Evolutionary conservation across 2,329 filamentous ascomycete genomes (phyloP).

Genomic region (Colletotrichum sp.): DNA sequence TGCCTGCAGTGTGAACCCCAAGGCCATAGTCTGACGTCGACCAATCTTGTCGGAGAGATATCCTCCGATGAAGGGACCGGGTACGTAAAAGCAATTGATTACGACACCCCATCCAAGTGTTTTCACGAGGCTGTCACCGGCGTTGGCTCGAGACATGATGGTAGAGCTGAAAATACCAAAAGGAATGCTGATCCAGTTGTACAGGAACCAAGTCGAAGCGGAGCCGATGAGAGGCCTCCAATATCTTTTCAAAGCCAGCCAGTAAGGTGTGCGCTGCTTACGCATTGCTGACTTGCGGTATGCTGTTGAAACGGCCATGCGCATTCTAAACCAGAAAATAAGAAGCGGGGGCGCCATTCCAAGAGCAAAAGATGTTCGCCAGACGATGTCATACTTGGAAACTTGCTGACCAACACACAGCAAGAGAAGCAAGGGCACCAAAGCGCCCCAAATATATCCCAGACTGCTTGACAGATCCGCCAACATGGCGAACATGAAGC

Average conservation of each 20-base stretch:
- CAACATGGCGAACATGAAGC: slow-evolving; percentile 63
- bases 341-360: slow-evolving; percentile 53
- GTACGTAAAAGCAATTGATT: slow-evolving; percentile 57
- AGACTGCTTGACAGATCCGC: slow-evolving; percentile 54
- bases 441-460: slow-evolving; percentile 54
- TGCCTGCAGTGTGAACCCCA: slow-evolving; percentile 51
- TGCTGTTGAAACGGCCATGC: slow-evolving; percentile 55
- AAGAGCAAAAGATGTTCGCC: slow-evolving; percentile 55
- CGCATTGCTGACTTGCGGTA: slow-evolving; percentile 52
- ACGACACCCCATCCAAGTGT: slow-evolving; percentile 50
- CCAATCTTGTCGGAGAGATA: slow-evolving; percentile 54
- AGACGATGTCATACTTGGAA: slow-evolving; percentile 48
- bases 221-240: slow-evolving; percentile 54
- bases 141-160: slow-evolving; percentile 49
- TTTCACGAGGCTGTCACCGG: slow-evolving; percentile 44
- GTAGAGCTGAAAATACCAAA: slow-evolving; percentile 61
- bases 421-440: slow-evolving; percentile 56
- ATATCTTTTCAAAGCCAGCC: slow-evolving; percentile 51
- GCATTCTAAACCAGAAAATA: slow-evolving; percentile 58
- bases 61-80: slow-evolving; percentile 52
- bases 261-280: slow-evolving; percentile 51
- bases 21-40: slow-evolving; percentile 53
- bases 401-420: slow-evolving; percentile 51
- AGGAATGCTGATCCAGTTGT: slow-evolving; percentile 61
- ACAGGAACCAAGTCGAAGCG: slow-evolving; percentile 54